Percentiles rank a stretch among this genome's conserved stretches.
These are phyloP conservation scores for Coniochaeta prunicola DNA, from an alignment of 2,329 filamentous ascomycete genomes.

Conservation along the genomic window DNA sequence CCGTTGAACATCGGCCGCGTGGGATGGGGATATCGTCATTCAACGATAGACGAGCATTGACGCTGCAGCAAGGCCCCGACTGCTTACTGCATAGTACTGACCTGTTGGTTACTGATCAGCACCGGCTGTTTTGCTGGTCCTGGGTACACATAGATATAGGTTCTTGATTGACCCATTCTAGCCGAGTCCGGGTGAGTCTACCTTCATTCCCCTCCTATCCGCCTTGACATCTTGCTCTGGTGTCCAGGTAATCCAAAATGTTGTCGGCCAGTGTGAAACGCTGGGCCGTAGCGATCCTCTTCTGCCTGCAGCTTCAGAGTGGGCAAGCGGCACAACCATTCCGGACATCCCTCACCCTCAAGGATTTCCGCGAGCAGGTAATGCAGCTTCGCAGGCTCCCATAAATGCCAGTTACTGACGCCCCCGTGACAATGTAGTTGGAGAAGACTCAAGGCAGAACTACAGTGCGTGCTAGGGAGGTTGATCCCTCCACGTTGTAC, in stretches of 20 bases:
- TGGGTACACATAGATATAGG: neutral
- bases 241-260: neutral
- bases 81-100: neutral
- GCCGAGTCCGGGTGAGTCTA: neutral
- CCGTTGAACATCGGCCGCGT: neutral
- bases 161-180: neutral
- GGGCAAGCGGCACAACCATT: constrained; percentile 3
- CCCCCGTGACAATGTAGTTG: constrained; percentile 2
- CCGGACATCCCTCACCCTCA: constrained; percentile 10
- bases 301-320: neutral
- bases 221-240: neutral
- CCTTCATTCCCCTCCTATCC: neutral
- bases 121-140: neutral
- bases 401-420: neutral
- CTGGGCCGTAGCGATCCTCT: neutral
- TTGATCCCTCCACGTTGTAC: constrained; percentile 18
- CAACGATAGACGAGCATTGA: neutral
- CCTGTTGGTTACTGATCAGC: neutral
- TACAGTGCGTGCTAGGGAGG: constrained; percentile 4
- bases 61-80: neutral
- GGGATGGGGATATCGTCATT: neutral
- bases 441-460: neutral
- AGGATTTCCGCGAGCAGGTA: constrained; percentile 12
- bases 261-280: neutral
- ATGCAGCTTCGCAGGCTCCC: neutral